A percentile compares a stretch with the other conserved stretches of the same genome.
Evolutionary conservation across 2,329 filamentous ascomycete species (phyloP).

Genomic region (Ophiosphaerella korrae): DNA sequence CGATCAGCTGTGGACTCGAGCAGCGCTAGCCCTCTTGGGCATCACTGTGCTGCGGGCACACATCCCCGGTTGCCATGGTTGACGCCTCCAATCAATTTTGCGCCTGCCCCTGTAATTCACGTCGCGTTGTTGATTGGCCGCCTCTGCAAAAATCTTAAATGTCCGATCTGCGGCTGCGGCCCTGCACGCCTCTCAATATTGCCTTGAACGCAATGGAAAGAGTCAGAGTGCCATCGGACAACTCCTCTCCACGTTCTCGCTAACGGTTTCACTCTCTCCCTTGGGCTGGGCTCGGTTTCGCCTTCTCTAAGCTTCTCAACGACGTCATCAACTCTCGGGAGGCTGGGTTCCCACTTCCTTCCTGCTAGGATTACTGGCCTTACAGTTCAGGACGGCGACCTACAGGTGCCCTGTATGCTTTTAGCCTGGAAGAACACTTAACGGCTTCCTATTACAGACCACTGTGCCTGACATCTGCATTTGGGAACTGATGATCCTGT

Average conservation of each 20-base stretch:
- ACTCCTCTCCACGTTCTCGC: too few relatives aligned
- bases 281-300: too few relatives aligned
- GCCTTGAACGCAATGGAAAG: neutral
- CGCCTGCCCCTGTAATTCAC: slow-evolving; percentile 9
- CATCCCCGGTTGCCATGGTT: slow-evolving; percentile 29
- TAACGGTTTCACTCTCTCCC: too few relatives aligned
- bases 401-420: neutral
- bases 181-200: slow-evolving; percentile 17
- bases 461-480: neutral
- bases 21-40: slow-evolving; percentile 4
- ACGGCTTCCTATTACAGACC: neutral
- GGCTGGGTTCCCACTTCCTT: too few relatives aligned
- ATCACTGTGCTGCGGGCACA: slow-evolving; percentile 13
- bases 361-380: neutral
- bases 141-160: slow-evolving; percentile 10
- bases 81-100: slow-evolving; percentile 18
- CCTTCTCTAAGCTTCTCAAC: too few relatives aligned
- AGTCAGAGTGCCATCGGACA: neutral
- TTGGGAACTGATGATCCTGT: too few relatives aligned
- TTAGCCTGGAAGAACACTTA: neutral
- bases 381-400: slow-evolving; percentile 2
- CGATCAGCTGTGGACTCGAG: slow-evolving; percentile 16
- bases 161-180: slow-evolving; percentile 17
- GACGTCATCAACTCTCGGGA: too few relatives aligned
- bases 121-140: slow-evolving; percentile 19